Conservation (phyloP, 2,329 filamentous ascomycete species). For the Aspergillus fijiensis region DNA sequence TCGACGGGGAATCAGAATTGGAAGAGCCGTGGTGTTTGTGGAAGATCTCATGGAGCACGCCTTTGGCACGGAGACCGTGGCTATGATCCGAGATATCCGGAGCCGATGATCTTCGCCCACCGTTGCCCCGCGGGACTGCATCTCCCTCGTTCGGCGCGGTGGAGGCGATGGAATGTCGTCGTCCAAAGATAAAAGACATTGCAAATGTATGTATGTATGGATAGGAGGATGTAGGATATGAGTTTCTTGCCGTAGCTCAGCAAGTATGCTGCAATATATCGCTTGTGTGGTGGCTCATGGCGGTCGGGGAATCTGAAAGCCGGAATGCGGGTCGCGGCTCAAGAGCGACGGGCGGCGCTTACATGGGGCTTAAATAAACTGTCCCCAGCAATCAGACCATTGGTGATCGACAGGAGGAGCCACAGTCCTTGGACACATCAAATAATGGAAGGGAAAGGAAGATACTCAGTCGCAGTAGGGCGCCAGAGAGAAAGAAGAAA, state of each 20-base stretch:
- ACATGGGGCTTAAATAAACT: not conserved
- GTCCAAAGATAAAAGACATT: constrained; percentile 31
- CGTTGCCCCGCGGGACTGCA: not conserved
- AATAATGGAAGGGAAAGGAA: not conserved
- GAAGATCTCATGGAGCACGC: constrained; percentile 26
- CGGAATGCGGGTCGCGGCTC: not conserved
- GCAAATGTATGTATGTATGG: not conserved
- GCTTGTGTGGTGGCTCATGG: not conserved
- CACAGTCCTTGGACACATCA: not conserved
- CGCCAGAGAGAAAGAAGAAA: not conserved
- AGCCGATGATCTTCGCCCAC: constrained; percentile 11
- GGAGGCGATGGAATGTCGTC: constrained; percentile 28
- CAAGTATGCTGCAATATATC: not conserved
- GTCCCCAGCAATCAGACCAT: not conserved
- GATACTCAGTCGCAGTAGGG: not conserved
- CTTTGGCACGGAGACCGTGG: constrained; percentile 6
- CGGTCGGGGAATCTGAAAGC: not conserved
- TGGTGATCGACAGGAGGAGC: too few species aligned
- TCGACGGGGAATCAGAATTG: not conserved
- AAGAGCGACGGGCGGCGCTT: not conserved
- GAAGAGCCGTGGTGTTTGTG: constrained; percentile 20
- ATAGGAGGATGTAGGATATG: not conserved
- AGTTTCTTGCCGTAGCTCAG: not conserved
- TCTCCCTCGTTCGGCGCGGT: constrained; percentile 14
- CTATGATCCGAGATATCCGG: constrained; percentile 12